Evolutionary conservation across 257 asterid genomes (phyloP).

Genomic region (Paraleonurus japonicus): DNA sequence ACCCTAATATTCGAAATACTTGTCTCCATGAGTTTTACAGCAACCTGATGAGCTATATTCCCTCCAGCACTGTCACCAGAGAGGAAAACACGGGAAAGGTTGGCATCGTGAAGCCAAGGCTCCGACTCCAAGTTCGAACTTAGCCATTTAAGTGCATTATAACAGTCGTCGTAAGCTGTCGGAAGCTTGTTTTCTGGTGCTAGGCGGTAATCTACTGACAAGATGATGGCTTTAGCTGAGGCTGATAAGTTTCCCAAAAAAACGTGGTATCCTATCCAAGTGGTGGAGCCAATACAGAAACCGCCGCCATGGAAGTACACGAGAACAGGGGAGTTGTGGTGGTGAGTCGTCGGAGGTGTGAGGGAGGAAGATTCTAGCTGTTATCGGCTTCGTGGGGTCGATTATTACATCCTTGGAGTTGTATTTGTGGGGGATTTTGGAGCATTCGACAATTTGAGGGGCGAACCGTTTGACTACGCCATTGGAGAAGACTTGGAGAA

Average conservation of each 20-base stretch:
- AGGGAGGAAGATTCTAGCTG: slow-evolving; percentile 67
- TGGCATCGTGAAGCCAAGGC: slow-evolving; percentile 48
- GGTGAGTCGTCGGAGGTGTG: slow-evolving; percentile 20
- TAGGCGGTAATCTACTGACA: slow-evolving; percentile 77
- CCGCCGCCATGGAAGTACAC: slow-evolving; percentile 92
- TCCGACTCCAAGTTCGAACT: slow-evolving; percentile 35
- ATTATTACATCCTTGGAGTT: slow-evolving; percentile 54
- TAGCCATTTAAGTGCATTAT: slow-evolving; percentile 55
- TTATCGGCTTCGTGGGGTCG: slow-evolving; percentile 48
- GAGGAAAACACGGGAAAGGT: slow-evolving; percentile 54
- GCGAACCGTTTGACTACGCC: slow-evolving; percentile 47
- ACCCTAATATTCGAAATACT: slow-evolving; percentile 15
- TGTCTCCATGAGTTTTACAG: slow-evolving; percentile 17
- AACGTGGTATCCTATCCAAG: slow-evolving; percentile 68
- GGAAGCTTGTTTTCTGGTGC: slow-evolving; percentile 88
- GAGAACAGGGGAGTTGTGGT: slow-evolving; percentile 45
- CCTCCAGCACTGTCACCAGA: slow-evolving; percentile 89
- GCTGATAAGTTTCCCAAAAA: slow-evolving; percentile 61
- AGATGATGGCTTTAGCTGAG: slow-evolving; percentile 39
- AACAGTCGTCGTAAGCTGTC: slow-evolving; percentile 61
- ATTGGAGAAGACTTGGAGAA: slow-evolving; percentile 63
- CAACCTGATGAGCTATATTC: slow-evolving; percentile 70
- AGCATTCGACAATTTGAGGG: slow-evolving; percentile 33
- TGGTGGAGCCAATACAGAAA: slow-evolving; percentile 77
- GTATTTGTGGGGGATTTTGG: slow-evolving; percentile 35